Evolutionary conservation across 1,284 basidiomycete species (phyloP).

Genomic region (Ustilago xerochloae): DNA sequence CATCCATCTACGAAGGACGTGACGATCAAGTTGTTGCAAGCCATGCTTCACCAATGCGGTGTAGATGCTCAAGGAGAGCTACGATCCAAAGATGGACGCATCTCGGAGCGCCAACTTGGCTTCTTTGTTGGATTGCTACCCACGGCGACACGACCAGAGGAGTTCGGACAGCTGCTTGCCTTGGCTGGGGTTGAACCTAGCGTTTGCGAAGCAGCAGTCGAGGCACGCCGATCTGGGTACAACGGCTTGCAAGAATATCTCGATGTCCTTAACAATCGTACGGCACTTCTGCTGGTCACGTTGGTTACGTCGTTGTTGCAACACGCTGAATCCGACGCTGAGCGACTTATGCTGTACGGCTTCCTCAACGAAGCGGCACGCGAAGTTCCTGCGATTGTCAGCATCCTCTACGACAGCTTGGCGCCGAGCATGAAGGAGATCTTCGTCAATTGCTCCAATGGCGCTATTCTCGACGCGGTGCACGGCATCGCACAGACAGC

Average conservation of each 20-base stretch:
- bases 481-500: conserved; percentile 60
- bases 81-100: conserved; percentile 40
- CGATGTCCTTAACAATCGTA: conserved; percentile 56
- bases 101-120: conserved; percentile 55
- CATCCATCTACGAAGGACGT: conserved; percentile 57
- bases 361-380: conserved; percentile 60
- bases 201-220: conserved; percentile 39
- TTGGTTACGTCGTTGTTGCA: conserved; percentile 57
- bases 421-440: conserved; percentile 58
- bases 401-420: conserved; percentile 63
- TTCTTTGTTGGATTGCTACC: conserved; percentile 62
- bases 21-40: conserved; percentile 56
- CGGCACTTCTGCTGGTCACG: conserved; percentile 59
- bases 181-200: conserved; percentile 49
- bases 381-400: conserved; percentile 60
- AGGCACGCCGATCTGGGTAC: conserved; percentile 40
- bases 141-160: conserved; percentile 54
- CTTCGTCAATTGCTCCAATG: conserved; percentile 59
- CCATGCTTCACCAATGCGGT: conserved; percentile 52
- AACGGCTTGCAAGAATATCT: conserved; percentile 52
- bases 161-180: conserved; percentile 54
- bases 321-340: conserved; percentile 58
- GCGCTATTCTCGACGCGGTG: conserved; percentile 59
- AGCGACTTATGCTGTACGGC: conserved; percentile 55
- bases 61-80: conserved; percentile 42